Percentiles rank a stretch among this genome's conserved stretches.
These are phyloP conservation scores for Kodamaea alishanica DNA, from an alignment of 1,139 yeast genomes.

Conservation along the genomic window DNA sequence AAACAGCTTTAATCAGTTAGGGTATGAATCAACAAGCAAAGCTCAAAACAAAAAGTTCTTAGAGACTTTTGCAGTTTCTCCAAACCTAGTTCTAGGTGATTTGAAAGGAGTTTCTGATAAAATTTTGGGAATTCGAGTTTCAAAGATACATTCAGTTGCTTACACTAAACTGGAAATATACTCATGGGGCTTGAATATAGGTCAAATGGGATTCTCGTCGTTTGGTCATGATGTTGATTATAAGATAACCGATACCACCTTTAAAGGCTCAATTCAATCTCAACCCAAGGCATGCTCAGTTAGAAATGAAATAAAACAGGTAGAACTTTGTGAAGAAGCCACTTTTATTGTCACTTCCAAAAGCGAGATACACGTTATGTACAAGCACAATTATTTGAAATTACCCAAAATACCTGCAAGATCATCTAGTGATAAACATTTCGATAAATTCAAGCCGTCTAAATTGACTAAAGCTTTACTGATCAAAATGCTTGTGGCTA, in stretches of 20 bases:
- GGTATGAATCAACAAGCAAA: constrained; percentile 40
- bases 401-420: constrained; percentile 36
- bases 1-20: constrained; percentile 64
- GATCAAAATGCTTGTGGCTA: constrained; percentile 33
- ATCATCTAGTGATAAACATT: constrained; percentile 36
- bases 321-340: constrained; percentile 65
- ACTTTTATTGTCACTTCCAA: constrained; percentile 62
- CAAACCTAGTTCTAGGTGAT: constrained; percentile 51
- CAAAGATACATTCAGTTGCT: constrained; percentile 69
- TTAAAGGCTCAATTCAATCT: constrained; percentile 34
- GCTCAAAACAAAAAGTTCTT: constrained; percentile 13
- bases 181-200: constrained; percentile 81
- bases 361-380: constrained; percentile 62
- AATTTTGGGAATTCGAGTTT: constrained; percentile 58
- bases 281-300: constrained; percentile 46
- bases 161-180: constrained; percentile 51
- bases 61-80: constrained; percentile 42
- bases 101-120: constrained; percentile 29
- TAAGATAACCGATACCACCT: constrained; percentile 24
- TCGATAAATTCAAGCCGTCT: constrained; percentile 54
- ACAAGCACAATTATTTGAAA: constrained; percentile 55
- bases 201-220: constrained; percentile 70
- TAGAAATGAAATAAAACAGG: constrained; percentile 51
- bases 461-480: constrained; percentile 38
- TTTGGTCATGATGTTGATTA: constrained; percentile 21